A percentile compares a stretch with the other conserved stretches of the same genome.
These are phyloP conservation scores for Cnidoscolus chayamansa DNA, from an alignment of 441 rosid genomes.

Conservation along the genomic window DNA sequence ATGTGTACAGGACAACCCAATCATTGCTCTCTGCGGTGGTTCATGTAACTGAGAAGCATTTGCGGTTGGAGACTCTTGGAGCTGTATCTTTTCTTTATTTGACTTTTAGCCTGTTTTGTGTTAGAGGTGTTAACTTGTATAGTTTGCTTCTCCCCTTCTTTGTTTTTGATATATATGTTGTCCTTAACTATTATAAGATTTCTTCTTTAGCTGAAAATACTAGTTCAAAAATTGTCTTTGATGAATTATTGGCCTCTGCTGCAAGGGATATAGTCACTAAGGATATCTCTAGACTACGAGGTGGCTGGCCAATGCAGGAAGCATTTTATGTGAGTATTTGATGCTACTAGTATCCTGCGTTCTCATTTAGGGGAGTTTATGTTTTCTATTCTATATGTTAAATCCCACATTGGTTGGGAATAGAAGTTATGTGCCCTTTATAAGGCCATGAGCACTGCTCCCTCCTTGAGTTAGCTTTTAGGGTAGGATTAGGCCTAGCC, in stretches of 20 bases:
- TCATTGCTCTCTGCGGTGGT: constrained; percentile 86
- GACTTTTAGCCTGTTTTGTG: constrained; percentile 19
- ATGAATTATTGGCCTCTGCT: constrained; percentile 85
- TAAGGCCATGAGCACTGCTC: too few relatives aligned
- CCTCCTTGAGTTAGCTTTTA: too few relatives aligned
- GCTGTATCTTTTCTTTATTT: constrained; percentile 68
- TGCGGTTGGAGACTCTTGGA: constrained; percentile 90
- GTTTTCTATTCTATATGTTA: not conserved
- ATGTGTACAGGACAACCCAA: constrained; percentile 75
- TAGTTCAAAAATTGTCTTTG: constrained; percentile 66
- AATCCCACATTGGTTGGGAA: too few relatives aligned
- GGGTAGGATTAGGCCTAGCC: too few relatives aligned
- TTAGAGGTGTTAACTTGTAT: constrained; percentile 13
- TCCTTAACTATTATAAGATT: constrained; percentile 65
- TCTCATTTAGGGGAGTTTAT: constrained; percentile 7
- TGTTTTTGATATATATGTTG: not conserved
- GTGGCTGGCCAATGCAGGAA: constrained; percentile 99
- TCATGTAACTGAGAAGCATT: constrained; percentile 87
- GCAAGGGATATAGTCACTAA: constrained; percentile 90
- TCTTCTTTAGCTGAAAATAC: constrained; percentile 88
- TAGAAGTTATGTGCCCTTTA: too few relatives aligned
- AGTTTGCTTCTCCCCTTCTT: constrained; percentile 15
- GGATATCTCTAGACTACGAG: constrained; percentile 96
- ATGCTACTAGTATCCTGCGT: constrained; percentile 10
- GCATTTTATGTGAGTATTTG: constrained; percentile 75